Conservation (phyloP, 495 filamentous ascomycete genomes). For the Amphirosellinia nigrospora region DNA sequence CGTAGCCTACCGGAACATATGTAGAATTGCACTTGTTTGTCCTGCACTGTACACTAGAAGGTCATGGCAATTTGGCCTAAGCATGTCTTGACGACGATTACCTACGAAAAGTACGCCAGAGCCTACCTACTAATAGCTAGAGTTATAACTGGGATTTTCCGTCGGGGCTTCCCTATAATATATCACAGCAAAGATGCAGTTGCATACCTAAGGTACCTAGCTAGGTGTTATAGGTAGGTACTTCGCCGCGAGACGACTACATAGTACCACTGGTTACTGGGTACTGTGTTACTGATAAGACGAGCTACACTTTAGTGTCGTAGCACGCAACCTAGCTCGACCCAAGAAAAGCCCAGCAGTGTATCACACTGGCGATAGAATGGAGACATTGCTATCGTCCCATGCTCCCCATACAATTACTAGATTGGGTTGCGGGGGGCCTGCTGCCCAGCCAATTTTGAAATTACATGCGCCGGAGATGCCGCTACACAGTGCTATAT, state of each 20-base stretch:
- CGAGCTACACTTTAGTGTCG: background rate
- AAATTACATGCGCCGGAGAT: constrained; percentile 21
- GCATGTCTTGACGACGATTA: background rate
- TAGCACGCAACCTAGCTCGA: background rate
- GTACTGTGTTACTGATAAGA: background rate
- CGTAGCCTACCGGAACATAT: background rate
- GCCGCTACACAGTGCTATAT: constrained; percentile 14
- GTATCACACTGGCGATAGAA: background rate
- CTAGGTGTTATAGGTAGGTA: background rate
- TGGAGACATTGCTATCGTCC: background rate
- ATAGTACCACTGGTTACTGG: background rate
- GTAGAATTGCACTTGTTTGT: background rate
- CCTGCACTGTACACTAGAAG: background rate
- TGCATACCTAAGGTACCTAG: background rate
- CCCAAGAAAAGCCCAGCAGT: background rate
- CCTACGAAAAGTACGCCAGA: background rate
- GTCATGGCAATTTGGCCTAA: background rate
- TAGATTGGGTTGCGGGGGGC: constrained; percentile 21
- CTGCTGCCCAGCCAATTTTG: constrained; percentile 1
- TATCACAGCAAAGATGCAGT: background rate
- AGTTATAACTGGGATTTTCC: background rate
- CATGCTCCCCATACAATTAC: constrained; percentile 1
- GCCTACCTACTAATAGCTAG: background rate
- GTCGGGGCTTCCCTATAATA: background rate
- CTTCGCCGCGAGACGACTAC: background rate